Percentiles rank a stretch among this genome's conserved stretches.
phyloP scores from a whole-genome alignment of 2,329 filamentous ascomycete species.

The Neoarthrinium moseri region DNA sequence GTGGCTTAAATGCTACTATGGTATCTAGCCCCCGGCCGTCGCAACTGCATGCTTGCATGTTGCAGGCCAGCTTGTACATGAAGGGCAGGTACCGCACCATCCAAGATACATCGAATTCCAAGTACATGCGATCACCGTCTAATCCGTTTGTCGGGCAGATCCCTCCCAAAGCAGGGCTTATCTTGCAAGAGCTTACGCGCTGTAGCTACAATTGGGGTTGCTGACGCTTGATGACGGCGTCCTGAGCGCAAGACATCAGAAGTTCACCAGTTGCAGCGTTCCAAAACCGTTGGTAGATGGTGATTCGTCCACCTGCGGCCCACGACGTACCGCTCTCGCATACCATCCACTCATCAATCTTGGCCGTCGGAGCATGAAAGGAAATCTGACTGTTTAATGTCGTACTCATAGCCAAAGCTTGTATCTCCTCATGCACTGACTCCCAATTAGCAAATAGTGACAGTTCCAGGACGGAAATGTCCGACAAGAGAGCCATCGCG shows the following conservation, averaged over 20 bases:
- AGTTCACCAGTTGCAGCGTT: not conserved
- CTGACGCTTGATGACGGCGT: not conserved
- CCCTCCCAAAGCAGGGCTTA: no score
- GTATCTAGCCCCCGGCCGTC: no score
- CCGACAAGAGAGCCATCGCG: not conserved
- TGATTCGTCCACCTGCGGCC: not conserved
- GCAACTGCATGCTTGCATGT: no score
- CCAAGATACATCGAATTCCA: no score
- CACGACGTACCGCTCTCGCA: constrained; percentile 1
- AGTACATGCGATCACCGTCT: no score
- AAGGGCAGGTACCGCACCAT: no score
- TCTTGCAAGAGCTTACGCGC: no score
- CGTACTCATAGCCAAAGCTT: not conserved
- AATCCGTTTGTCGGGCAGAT: no score
- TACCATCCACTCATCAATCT: constrained; percentile 2
- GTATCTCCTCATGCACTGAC: not conserved
- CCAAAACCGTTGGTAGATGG: not conserved
- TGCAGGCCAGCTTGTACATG: no score
- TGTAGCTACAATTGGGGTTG: not conserved
- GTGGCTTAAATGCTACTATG: no score
- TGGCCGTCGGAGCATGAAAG: not conserved
- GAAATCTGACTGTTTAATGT: constrained; percentile 1
- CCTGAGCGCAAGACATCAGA: not conserved
- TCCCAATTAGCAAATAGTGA: not conserved
- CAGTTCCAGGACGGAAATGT: constrained; percentile 2